Base-by-base conservation (phyloP, 1,284 basidiomycete genomes). In the Taiwanofungus camphoratus region DNA sequence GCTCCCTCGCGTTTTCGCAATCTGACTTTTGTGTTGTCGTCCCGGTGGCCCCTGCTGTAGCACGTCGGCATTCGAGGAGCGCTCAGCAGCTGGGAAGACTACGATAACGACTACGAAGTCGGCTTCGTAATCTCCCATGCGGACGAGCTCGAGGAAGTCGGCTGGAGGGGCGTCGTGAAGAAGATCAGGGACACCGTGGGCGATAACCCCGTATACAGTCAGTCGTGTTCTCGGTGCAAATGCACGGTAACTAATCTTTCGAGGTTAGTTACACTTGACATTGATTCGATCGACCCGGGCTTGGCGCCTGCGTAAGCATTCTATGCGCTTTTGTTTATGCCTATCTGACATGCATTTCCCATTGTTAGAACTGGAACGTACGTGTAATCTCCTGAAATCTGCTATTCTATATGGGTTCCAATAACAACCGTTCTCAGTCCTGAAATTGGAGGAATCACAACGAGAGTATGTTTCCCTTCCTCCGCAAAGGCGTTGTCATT, bases 361-460 rank as follows among this genome's bases (percentile, higher is more conserved):
- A 4, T 39, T 31, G 7, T 34, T 36, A 62, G 60, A 12, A 70
- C 68, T n/a, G 68, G 68, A 49, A 65, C 63, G 60, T 64, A 39
- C 54, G 61, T 55, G n/a, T 16, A 4, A 7, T 7, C 5, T 9
- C 26, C 8, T 29, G 26, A 3, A n/a, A 24, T n/a, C n/a, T 15
- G 19, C 13, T n/a, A 5, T 9, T 13, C 15, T 26, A 24, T 13
- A 29, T 18, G 15, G 18, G 2, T 21, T 2, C 2, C 20, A 37
- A 35, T 45, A 3, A 39, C 15, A 5, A 5, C 33, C 13, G 1
- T 1, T 26, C 7, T 1, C 33, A 61, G 59, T 15, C 59, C 62
- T 1, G 64, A 66, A 48, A 64, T 66, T 7, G 68, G 67, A 29
- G 68, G 67, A 6, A 64, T 65, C 52, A 61, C 64, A 1, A 67